Percentiles rank a stretch among this genome's conserved stretches.
These are phyloP conservation scores for Pulveroboletus sp. DNA, from an alignment of 1,284 basidiomycete species.

Conservation along the genomic window DNA sequence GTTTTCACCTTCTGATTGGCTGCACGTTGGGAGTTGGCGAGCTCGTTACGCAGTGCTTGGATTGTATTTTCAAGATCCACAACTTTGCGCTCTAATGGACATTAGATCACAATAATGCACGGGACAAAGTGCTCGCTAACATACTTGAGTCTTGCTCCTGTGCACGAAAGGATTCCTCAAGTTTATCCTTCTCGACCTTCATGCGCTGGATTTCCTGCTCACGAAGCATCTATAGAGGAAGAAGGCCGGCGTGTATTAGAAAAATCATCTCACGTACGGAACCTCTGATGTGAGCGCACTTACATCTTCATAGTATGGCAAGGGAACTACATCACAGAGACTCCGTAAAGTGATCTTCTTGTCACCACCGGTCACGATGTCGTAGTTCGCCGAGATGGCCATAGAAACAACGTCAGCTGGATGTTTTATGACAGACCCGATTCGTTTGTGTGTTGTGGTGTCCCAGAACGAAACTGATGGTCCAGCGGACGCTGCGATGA, in stretches of 20 bases:
- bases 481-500: background rate
- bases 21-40: background rate
- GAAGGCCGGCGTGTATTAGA: too few relatives aligned
- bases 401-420: background rate
- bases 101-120: background rate
- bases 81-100: background rate
- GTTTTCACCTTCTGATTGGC: background rate
- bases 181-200: background rate
- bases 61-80: background rate
- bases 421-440: background rate
- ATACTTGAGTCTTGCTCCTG: background rate
- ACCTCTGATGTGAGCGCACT: background rate
- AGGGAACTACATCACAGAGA: background rate
- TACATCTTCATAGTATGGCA: background rate
- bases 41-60: background rate
- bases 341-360: background rate
- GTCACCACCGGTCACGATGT: background rate
- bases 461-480: conserved; percentile 9
- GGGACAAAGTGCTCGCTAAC: background rate
- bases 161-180: conserved; percentile 1
- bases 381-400: conserved; percentile 4
- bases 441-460: background rate
- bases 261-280: too few relatives aligned
- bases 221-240: background rate
- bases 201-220: background rate